Base-by-base conservation (phyloP, 2,329 filamentous ascomycete genomes). In the Escovopsis sp. region DNA sequence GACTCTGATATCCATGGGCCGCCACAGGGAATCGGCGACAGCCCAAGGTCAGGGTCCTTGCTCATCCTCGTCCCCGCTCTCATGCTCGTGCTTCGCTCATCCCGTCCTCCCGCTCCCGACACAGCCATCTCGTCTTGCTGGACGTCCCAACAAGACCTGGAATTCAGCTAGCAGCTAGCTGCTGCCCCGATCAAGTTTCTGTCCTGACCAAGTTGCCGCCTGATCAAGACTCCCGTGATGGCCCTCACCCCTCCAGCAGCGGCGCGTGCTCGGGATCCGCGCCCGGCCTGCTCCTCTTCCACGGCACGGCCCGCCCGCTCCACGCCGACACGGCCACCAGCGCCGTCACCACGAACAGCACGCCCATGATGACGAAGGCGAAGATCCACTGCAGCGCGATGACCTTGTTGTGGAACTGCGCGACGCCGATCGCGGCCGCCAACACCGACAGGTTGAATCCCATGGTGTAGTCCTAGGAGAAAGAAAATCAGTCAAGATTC, bases 381-480 rank as follows among this genome's bases (percentile, higher is more conserved):
- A 93, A 93, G 57, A 92, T 88, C 85, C 85, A 93, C 61, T 94
- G 86, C 43, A 93, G 65, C 6, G 83, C 81, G 45, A 92, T 66
- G 39, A 78, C 57, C 53, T 85, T 75, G 48, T 70, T 67, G 34
- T 76, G 62, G 60, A 92, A 76, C 55, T 94, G 86, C 12, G 74
- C 70, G 13, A 90, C 73, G 11, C 82, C 84, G 29, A 92, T 73
- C 14, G 84, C 73, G 5, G 84, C 76, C 2, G 74, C 62, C 32
- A 92, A 62, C 31, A 86, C 67, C 45, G 76, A 80, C 47, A 94
- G 66, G 36, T 73, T 76, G 53, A 90, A 84, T 2, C 86, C 84
- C 52, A 92, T 79, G 17, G 80, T 79, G 55, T 77, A 77, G 47
- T 79, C 74, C 72, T 66, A 18, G 15, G 30, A 6, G 9, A 9